A percentile compares a stretch with the other conserved stretches of the same genome.
These are phyloP conservation scores for Ophioceras dolichostomum DNA, from an alignment of 2,329 filamentous ascomycete species.

Conservation along the genomic window DNA sequence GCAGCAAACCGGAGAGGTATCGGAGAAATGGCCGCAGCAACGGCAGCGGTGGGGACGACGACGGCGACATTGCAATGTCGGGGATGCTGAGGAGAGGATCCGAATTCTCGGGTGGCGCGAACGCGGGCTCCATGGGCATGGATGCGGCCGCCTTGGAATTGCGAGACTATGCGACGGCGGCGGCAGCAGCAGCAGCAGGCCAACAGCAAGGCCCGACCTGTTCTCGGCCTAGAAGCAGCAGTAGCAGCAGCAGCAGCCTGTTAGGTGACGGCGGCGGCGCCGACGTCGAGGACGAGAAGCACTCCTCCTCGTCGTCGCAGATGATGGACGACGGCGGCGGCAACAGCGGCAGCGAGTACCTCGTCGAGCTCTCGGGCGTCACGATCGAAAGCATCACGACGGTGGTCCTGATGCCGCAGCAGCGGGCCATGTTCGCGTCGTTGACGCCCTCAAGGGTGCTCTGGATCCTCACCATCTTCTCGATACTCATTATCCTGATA, in stretches of 20 bases:
- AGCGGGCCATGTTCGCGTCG: background rate
- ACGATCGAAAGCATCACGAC: background rate
- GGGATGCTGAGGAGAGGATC: background rate
- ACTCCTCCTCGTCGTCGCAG: background rate
- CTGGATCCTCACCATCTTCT: background rate
- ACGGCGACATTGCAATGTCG: background rate
- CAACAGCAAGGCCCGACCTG: background rate
- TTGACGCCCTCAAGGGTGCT: background rate
- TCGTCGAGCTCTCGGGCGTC: conserved; percentile 2
- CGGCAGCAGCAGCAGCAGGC: no score
- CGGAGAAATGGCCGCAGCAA: background rate
- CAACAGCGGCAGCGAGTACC: background rate
- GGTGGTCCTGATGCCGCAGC: background rate
- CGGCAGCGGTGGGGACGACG: background rate
- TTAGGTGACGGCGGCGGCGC: background rate
- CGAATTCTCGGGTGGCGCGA: background rate
- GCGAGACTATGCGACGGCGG: no score
- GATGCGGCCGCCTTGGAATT: background rate
- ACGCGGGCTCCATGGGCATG: background rate
- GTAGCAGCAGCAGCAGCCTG: background rate
- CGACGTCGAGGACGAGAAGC: background rate
- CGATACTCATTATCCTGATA: background rate
- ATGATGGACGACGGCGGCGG: background rate
- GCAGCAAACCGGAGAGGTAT: background rate
- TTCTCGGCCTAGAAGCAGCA: background rate